Evolutionary conservation across 2,329 filamentous ascomycete species (phyloP).

Genomic region (Colletotrichum shisoi): DNA sequence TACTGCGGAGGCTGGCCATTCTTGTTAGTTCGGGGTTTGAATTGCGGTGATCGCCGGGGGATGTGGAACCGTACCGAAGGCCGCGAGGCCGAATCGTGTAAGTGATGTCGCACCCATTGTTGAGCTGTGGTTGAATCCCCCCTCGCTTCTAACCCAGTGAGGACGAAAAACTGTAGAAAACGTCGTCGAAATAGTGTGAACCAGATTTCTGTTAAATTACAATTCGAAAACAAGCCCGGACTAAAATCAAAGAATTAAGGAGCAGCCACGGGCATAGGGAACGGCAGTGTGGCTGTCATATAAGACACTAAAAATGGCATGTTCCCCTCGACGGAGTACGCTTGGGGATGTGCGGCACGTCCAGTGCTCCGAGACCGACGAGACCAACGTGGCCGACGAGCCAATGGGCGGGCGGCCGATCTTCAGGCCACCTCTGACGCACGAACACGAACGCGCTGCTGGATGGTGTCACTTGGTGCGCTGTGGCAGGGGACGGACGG

Average conservation of each 20-base stretch:
- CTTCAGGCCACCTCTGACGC: constrained; percentile 31
- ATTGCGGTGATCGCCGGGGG: too few species aligned
- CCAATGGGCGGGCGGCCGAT: constrained; percentile 33
- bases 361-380: constrained; percentile 28
- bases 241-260: neutral
- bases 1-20: constrained; percentile 8
- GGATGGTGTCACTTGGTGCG: constrained; percentile 27
- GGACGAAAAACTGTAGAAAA: too few species aligned
- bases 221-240: constrained; percentile 3
- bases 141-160: too few species aligned
- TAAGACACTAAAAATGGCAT: constrained; percentile 19
- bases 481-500: constrained; percentile 7
- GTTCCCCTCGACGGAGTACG: constrained; percentile 31
- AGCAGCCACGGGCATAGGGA: neutral
- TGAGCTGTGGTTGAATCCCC: neutral
- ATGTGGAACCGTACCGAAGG: constrained; percentile 6
- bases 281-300: constrained; percentile 23
- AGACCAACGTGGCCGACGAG: constrained; percentile 35
- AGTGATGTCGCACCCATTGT: constrained; percentile 24
- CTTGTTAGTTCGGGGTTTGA: neutral
- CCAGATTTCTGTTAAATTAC: neutral
- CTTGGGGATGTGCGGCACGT: constrained; percentile 39
- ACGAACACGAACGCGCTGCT: constrained; percentile 9
- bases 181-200: neutral
- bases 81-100: constrained; percentile 22